These are phyloP conservation scores for Pelargonium myrrhifolium DNA, from an alignment of 441 rosid species.

Conservation along the genomic window DNA sequence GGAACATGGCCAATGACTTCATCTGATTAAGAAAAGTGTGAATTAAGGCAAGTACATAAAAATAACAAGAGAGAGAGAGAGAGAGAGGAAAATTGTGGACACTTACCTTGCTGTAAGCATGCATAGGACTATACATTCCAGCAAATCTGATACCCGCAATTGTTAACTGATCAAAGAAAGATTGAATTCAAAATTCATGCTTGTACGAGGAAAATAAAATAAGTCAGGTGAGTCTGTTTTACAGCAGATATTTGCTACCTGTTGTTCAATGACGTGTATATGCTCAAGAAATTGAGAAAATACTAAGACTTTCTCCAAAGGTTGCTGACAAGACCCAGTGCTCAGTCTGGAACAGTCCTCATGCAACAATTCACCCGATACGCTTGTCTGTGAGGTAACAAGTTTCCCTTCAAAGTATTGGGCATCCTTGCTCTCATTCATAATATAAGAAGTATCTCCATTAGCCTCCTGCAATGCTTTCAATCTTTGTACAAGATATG, in stretches of 20 bases:
- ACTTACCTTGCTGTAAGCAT: constrained; percentile 59
- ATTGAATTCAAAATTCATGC: constrained; percentile 11
- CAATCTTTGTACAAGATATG: constrained; percentile 70
- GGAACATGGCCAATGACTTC: constrained; percentile 66
- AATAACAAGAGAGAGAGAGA: background rate
- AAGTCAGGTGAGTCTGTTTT: background rate
- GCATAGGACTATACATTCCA: constrained; percentile 88
- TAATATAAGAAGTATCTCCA: constrained; percentile 18
- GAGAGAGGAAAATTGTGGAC: constrained; percentile 1
- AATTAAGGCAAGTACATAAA: background rate
- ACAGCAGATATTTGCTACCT: constrained; percentile 43
- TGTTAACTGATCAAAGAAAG: constrained; percentile 43
- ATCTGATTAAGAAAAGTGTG: constrained; percentile 37
- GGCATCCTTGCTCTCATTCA: constrained; percentile 20
- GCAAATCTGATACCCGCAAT: constrained; percentile 74
- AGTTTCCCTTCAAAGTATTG: constrained; percentile 22
- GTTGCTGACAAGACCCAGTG: constrained; percentile 26
- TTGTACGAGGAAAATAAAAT: constrained; percentile 8
- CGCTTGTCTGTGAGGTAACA: constrained; percentile 20
- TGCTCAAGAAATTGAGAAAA: constrained; percentile 98
- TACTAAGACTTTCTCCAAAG: constrained; percentile 66
- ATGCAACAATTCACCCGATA: constrained; percentile 14
- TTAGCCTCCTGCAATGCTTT: constrained; percentile 52
- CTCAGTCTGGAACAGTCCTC: constrained; percentile 18
- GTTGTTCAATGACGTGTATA: constrained; percentile 80